Percentiles rank a stretch among this genome's conserved stretches.
Evolutionary conservation across 2,329 filamentous ascomycete species (phyloP).

Genomic region (Aspergillus quadricinctus): DNA sequence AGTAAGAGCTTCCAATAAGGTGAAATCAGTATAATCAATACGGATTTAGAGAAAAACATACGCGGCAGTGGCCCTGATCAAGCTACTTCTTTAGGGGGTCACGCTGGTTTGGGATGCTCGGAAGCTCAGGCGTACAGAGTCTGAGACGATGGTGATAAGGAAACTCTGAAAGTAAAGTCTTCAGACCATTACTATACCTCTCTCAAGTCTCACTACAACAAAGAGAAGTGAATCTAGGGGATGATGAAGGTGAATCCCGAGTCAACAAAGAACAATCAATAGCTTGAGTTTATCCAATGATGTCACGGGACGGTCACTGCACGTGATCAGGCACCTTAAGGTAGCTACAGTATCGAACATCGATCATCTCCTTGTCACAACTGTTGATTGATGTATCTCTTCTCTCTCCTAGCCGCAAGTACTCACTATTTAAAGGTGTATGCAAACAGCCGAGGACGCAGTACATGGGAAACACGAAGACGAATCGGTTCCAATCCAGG

Average conservation of each 20-base stretch:
- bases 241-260: background rate
- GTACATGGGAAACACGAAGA: background rate
- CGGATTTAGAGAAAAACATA: background rate
- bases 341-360: background rate
- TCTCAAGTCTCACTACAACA: background rate
- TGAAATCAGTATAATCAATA: background rate
- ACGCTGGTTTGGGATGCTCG: background rate
- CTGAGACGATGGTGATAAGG: background rate
- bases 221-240: background rate
- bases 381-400: background rate
- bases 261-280: background rate
- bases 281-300: background rate
- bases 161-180: background rate
- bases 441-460: background rate
- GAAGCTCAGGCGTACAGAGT: background rate
- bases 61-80: background rate
- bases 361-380: background rate
- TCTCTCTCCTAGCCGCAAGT: background rate
- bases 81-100: background rate
- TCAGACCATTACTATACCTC: background rate
- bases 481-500: constrained; percentile 3
- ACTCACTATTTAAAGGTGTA: background rate
- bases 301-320: background rate
- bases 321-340: background rate
- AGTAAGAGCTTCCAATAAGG: background rate